Base-by-base conservation (phyloP, 345 rosid genomes). In the Triadica sebifera region DNA sequence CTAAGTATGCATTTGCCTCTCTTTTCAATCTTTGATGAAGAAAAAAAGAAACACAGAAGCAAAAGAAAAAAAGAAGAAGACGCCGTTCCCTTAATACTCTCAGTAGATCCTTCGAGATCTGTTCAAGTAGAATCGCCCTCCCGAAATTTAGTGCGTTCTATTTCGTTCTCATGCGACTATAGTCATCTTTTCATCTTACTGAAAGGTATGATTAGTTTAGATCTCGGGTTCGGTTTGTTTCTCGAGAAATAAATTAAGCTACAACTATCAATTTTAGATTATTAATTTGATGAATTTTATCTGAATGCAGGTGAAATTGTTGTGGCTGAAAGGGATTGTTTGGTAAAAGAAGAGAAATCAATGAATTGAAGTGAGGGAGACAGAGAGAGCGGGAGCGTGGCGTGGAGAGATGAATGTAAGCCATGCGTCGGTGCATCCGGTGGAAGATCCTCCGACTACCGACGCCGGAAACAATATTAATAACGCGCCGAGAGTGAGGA, bases 401-500 rank as follows among this genome's bases (percentile, higher is more conserved):
- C 46, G 77, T 75, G 77, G 76, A 78, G 90, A 82, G 84, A 95
- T 95, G 98, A 93, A 72, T 79, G 91, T 85, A 89, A 90, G 98
- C 86, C 93, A 90, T 81, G 92, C 96, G 24, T 83, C 92, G 73
- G 83, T 82, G 83, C 93, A 90, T 80, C 96, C 91, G 2, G 89
- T 81, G 79, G 93, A 90, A 76, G 93, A 89, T 81, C 90, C 86
- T 47, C 82, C 89, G 0, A 74, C 86, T 20, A 84, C 88, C 0
- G 82, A 79, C 16, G 89, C 76, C 2, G 93, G 82, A 34, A 82
- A 65, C 45, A 80, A 89, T 65, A 83, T 69, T 11, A 66, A 79
- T 67, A 75, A 73, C 50, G 74, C 65, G 19, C 88, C 85, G 5
- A 85, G 88, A 65, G 84, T 81, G 62, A 81, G 93, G 90, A 86